Evolutionary conservation across 768 basidiomycete species (phyloP).

Genomic region (Astraeus odoratus): DNA sequence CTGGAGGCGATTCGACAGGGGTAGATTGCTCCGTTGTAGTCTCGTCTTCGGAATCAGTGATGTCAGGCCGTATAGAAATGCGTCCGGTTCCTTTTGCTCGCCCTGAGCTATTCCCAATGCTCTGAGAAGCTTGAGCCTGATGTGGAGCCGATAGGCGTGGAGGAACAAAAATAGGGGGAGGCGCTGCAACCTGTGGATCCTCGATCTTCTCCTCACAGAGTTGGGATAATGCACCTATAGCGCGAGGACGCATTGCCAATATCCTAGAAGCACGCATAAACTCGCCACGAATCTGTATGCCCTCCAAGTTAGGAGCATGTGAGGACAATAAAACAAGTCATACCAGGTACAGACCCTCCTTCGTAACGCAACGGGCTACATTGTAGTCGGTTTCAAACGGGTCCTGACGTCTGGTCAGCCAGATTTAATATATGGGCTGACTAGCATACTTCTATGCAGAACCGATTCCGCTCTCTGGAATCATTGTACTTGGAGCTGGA

Average conservation of each 20-base stretch:
- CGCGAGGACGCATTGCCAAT: slow-evolving; percentile 70
- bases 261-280: slow-evolving; percentile 95
- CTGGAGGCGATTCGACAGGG: slow-evolving; percentile 44
- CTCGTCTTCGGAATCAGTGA: slow-evolving; percentile 37
- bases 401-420: slow-evolving; percentile 47
- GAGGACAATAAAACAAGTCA: not conserved
- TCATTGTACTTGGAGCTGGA: slow-evolving; percentile 55
- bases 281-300: slow-evolving; percentile 95
- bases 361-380: slow-evolving; percentile 93
- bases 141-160: slow-evolving; percentile 48
- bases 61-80: slow-evolving; percentile 45
- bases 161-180: slow-evolving; percentile 35
- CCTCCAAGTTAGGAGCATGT: not conserved
- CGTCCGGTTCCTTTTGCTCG: slow-evolving; percentile 44
- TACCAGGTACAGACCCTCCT: slow-evolving; percentile 92
- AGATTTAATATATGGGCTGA: not conserved
- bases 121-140: slow-evolving; percentile 68
- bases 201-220: slow-evolving; percentile 87
- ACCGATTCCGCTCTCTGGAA: slow-evolving; percentile 81
- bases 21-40: slow-evolving; percentile 25
- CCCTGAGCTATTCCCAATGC: slow-evolving; percentile 55
- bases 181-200: slow-evolving; percentile 31
- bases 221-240: slow-evolving; percentile 75
- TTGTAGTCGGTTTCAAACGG: slow-evolving; percentile 97
- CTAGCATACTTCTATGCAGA: slow-evolving; percentile 83